Evolutionary conservation across 2,329 filamentous ascomycete species (phyloP).

Genomic region (Cordyceps fumosorosea): DNA sequence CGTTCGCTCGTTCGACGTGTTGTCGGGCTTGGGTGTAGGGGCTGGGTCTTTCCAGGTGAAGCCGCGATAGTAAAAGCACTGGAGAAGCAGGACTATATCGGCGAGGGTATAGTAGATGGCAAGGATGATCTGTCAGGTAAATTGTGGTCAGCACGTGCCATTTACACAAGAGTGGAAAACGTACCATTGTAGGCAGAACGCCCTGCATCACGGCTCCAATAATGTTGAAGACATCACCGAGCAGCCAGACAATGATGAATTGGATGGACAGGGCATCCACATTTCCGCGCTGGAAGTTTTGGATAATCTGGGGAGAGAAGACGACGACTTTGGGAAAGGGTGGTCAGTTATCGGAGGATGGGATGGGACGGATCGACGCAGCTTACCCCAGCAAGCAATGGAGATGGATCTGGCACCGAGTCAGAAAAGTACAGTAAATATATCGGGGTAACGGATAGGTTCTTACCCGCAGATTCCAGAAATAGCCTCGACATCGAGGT

Average conservation of each 20-base stretch:
- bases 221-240: conserved; percentile 95
- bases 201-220: conserved; percentile 85
- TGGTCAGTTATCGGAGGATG: not conserved
- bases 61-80: conserved; percentile 94
- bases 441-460: conserved; percentile 46
- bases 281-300: conserved; percentile 80
- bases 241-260: conserved; percentile 88
- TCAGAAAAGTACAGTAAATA: not conserved
- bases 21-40: conserved; percentile 33
- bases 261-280: conserved; percentile 85
- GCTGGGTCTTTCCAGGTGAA: conserved; percentile 59
- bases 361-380: not conserved
- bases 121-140: conserved; percentile 60
- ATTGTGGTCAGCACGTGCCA: not conserved
- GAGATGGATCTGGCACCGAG: conserved; percentile 66
- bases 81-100: conserved; percentile 77
- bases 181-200: conserved; percentile 85
- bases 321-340: conserved; percentile 63
- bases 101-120: conserved; percentile 90
- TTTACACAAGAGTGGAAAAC: conserved; percentile 12
- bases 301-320: conserved; percentile 93
- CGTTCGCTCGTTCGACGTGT: conserved; percentile 46
- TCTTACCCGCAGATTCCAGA: conserved; percentile 82
- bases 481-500: conserved; percentile 81
- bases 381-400: conserved; percentile 77